phyloP scores from a whole-genome alignment of 768 basidiomycete genomes.

The Boletus subparvulus region DNA sequence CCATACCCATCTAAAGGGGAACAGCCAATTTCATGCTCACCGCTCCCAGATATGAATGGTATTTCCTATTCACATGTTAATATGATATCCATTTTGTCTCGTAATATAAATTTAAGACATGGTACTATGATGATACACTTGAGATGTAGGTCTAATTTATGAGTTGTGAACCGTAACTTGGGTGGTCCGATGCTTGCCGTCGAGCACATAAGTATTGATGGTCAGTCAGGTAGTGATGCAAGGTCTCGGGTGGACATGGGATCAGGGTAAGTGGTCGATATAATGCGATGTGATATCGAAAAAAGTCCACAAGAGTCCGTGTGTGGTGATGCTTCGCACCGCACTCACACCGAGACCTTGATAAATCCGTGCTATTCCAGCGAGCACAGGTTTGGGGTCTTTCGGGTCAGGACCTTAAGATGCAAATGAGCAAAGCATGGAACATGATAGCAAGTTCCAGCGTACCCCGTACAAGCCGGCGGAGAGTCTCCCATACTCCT shows the following conservation, averaged over 20 bases:
- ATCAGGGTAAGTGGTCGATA: slow-evolving; percentile 59
- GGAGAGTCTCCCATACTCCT: slow-evolving; percentile 69
- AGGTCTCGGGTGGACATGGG: slow-evolving; percentile 1
- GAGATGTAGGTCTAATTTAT: slow-evolving; percentile 18
- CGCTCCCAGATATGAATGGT: background rate
- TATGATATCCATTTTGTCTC: slow-evolving; percentile 5
- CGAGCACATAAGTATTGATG: slow-evolving; percentile 11
- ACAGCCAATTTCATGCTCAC: background rate
- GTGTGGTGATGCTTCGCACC: slow-evolving; percentile 86
- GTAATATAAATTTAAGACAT: slow-evolving; percentile 11
- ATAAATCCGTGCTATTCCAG: slow-evolving; percentile 83
- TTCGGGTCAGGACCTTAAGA: slow-evolving; percentile 71
- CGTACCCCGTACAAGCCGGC: slow-evolving; percentile 77
- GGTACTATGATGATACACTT: slow-evolving; percentile 30
- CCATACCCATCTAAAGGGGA: background rate
- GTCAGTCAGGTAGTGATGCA: slow-evolving; percentile 6
- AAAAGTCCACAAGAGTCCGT: slow-evolving; percentile 91
- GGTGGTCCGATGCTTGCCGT: slow-evolving; percentile 4
- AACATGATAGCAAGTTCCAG: background rate
- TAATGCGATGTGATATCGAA: slow-evolving; percentile 79
- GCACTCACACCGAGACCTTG: slow-evolving; percentile 94
- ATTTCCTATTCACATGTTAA: slow-evolving; percentile 2
- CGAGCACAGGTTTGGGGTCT: slow-evolving; percentile 71
- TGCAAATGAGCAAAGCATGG: background rate
- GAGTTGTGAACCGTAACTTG: slow-evolving; percentile 6